Percentiles rank a stretch among this genome's conserved stretches.
These are phyloP conservation scores for Candida odintsovae DNA, from an alignment of 805 yeast genomes.

Conservation along the genomic window DNA sequence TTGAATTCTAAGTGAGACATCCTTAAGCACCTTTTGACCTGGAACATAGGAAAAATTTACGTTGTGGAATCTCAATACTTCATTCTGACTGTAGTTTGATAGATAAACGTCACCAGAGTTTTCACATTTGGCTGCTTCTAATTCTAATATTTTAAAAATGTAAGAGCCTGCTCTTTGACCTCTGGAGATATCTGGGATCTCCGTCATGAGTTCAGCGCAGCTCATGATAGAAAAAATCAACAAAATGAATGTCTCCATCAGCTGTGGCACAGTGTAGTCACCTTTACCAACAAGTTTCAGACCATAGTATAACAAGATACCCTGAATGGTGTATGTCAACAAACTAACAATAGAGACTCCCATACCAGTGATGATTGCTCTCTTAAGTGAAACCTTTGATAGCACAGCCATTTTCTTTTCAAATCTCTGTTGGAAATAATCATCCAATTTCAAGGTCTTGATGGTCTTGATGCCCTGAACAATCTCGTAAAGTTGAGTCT, in stretches of 20 bases:
- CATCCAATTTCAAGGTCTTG: constrained; percentile 45
- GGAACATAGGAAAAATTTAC: constrained; percentile 44
- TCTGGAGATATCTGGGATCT: constrained; percentile 74
- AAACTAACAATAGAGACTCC: constrained; percentile 57
- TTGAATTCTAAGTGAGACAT: constrained; percentile 37
- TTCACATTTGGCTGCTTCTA: constrained; percentile 32
- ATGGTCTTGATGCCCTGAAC: constrained; percentile 60
- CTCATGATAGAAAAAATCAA: constrained; percentile 68
- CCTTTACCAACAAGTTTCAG: constrained; percentile 56
- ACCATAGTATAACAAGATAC: constrained; percentile 75
- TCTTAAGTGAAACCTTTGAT: constrained; percentile 33
- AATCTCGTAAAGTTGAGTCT: constrained; percentile 45
- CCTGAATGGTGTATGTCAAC: constrained; percentile 56
- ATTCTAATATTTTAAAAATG: constrained; percentile 36
- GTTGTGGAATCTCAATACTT: constrained; percentile 35
- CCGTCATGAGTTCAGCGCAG: constrained; percentile 51
- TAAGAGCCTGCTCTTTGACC: constrained; percentile 71
- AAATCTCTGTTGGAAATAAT: constrained; percentile 39
- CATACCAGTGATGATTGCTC: constrained; percentile 60
- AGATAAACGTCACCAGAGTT: constrained; percentile 26
- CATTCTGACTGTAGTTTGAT: constrained; percentile 1
- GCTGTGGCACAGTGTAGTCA: constrained; percentile 48
- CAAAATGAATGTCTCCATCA: constrained; percentile 66
- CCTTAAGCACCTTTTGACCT: constrained; percentile 29
- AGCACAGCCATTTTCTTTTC: constrained; percentile 26